Percentiles rank a stretch among this genome's conserved stretches.
Conservation (phyloP, 495 filamentous ascomycete genomes). For the Extremus antarcticus region DNA sequence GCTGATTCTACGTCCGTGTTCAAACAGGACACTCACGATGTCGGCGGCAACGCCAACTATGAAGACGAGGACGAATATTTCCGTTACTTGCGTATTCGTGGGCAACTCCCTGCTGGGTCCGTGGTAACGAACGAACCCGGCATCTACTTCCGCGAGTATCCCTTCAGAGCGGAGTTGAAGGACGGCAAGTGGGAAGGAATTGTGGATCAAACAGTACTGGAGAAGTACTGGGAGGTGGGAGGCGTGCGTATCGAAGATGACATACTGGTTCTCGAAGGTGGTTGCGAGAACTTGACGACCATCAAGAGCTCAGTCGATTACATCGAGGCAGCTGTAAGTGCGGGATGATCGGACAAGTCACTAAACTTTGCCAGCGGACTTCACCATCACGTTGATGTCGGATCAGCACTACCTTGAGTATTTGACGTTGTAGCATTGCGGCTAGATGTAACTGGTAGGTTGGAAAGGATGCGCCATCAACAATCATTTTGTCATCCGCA, state of each 20-base stretch:
- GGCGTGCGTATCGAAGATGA: slow-evolving; percentile 74
- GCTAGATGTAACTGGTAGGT: too few species aligned
- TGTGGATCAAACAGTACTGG: slow-evolving; percentile 62
- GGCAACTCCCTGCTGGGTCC: slow-evolving; percentile 58
- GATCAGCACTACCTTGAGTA: too few species aligned
- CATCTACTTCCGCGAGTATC: slow-evolving; percentile 89
- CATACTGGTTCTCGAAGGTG: slow-evolving; percentile 64
- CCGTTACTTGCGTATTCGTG: slow-evolving; percentile 71
- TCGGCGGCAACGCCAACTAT: slow-evolving; percentile 79
- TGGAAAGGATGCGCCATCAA: too few species aligned
- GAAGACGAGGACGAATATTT: slow-evolving; percentile 76
- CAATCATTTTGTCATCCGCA: too few species aligned
- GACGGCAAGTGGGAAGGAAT: slow-evolving; percentile 57
- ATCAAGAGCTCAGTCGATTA: slow-evolving; percentile 62
- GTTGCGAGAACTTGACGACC: slow-evolving; percentile 70
- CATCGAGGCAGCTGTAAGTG: slow-evolving; percentile 39
- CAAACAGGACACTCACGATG: slow-evolving; percentile 94
- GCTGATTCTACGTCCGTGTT: too few species aligned
- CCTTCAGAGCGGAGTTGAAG: slow-evolving; percentile 71
- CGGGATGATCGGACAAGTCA: background rate
- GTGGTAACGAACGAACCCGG: slow-evolving; percentile 90
- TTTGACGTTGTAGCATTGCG: too few species aligned
- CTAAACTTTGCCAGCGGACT: background rate
- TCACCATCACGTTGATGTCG: background rate
- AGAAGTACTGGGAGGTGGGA: slow-evolving; percentile 81